Conservation (phyloP, 331 rosid species). For the Pyrus hybrid region DNA sequence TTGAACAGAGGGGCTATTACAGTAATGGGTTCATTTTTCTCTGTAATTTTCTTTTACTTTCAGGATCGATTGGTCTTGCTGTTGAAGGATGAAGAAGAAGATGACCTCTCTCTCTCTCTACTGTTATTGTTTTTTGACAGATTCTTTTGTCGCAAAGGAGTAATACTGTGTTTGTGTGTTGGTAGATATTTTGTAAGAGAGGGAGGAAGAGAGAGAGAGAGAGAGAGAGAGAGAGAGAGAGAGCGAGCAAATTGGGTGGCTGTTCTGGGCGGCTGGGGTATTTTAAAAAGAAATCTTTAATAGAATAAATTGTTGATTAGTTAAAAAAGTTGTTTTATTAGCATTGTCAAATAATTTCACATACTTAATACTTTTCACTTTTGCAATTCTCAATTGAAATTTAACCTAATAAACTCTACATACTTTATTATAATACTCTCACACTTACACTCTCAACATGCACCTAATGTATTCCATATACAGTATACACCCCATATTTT, state of each 20-base stretch:
- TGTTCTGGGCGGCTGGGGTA: conserved; percentile 84
- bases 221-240: not conserved
- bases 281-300: conserved; percentile 27
- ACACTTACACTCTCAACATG: no score
- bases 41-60: not conserved
- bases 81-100: conserved; percentile 7
- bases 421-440: no score
- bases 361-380: no score
- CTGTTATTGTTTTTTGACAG: conserved; percentile 44
- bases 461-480: no score
- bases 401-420: no score
- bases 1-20: conserved; percentile 5
- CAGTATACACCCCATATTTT: no score
- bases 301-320: conserved; percentile 1
- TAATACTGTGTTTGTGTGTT: conserved; percentile 10
- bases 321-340: not conserved
- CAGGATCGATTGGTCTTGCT: conserved; percentile 12
- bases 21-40: conserved; percentile 18
- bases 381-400: no score
- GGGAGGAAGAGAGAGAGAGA: no score
- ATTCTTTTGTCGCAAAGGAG: conserved; percentile 43
- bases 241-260: conserved; percentile 76
- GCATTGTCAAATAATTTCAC: no score
- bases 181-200: conserved; percentile 35
- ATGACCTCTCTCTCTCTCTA: not conserved